These are phyloP conservation scores for Kandelia obovata DNA, from an alignment of 345 rosid genomes.

Conservation along the genomic window DNA sequence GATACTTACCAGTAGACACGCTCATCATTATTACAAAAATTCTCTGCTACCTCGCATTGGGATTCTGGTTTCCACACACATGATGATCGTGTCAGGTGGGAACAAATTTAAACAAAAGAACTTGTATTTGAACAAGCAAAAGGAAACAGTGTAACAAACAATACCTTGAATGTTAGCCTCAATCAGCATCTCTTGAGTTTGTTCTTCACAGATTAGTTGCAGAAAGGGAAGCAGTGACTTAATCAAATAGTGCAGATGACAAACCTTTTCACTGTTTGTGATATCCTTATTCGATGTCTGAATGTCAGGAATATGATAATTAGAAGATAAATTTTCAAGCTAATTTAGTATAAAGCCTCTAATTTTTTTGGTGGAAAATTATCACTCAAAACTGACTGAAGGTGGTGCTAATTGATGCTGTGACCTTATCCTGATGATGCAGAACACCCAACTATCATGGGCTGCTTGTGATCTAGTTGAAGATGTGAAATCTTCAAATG, in stretches of 20 bases:
- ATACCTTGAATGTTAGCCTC: conserved; percentile 63
- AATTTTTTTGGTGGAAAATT: too few relatives aligned
- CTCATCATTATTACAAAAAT: conserved; percentile 50
- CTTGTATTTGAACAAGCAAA: not conserved
- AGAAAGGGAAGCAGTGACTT: conserved; percentile 54
- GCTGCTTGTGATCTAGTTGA: too few relatives aligned
- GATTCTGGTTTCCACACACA: conserved; percentile 22
- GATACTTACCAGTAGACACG: conserved; percentile 70
- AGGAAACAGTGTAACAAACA: not conserved
- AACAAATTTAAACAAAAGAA: conserved; percentile 9
- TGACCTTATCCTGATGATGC: not conserved
- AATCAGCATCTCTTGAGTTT: conserved; percentile 46
- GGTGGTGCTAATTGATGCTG: too few relatives aligned
- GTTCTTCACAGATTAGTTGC: conserved; percentile 46
- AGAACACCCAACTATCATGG: too few relatives aligned
- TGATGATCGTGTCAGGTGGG: conserved; percentile 7
- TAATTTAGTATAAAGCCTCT: too few relatives aligned
- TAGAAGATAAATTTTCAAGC: too few relatives aligned
- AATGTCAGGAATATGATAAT: conserved; percentile 14
- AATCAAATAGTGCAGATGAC: conserved; percentile 52
- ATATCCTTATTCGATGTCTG: conserved; percentile 59
- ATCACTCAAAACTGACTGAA: too few relatives aligned
- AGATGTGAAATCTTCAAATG: too few relatives aligned
- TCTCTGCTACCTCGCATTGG: conserved; percentile 33
- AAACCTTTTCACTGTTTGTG: conserved; percentile 39